These are phyloP conservation scores for Fusarium ramigenum DNA, from an alignment of 2,329 filamentous ascomycete genomes.

Conservation along the genomic window DNA sequence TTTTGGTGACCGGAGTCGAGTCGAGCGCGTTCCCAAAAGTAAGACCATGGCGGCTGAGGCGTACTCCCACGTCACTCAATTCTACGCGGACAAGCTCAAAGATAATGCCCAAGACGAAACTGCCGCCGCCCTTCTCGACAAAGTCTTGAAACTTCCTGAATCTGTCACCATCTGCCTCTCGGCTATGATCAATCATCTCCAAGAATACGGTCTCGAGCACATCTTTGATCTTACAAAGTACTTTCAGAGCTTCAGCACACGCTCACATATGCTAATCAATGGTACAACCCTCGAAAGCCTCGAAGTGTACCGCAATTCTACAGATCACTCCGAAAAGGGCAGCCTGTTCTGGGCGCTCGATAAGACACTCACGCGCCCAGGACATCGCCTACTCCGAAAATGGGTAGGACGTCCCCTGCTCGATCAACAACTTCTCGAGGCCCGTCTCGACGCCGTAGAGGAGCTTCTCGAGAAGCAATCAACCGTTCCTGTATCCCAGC, in stretches of 20 bases:
- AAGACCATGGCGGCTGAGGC: constrained; percentile 87
- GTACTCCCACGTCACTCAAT: constrained; percentile 88
- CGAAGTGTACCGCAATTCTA: constrained; percentile 95
- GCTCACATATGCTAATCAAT: constrained; percentile 95
- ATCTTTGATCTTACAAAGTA: constrained; percentile 97
- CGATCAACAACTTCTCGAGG: constrained; percentile 77
- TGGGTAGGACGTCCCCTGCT: constrained; percentile 94
- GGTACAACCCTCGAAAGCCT: constrained; percentile 94
- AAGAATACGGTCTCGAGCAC: constrained; percentile 92
- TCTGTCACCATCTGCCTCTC: constrained; percentile 91
- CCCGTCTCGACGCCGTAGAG: constrained; percentile 84
- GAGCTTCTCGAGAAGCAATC: constrained; percentile 79
- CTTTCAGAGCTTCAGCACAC: constrained; percentile 93
- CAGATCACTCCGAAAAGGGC: constrained; percentile 83
- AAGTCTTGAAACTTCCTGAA: constrained; percentile 85
- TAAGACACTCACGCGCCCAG: constrained; percentile 89
- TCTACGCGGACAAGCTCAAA: constrained; percentile 89
- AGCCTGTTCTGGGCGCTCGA: constrained; percentile 97
- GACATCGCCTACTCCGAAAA: constrained; percentile 86
- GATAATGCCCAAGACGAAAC: constrained; percentile 63
- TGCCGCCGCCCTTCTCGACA: constrained; percentile 77
- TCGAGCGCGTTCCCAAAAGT: constrained; percentile 79
- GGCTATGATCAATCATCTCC: constrained; percentile 93
- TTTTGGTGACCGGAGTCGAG: constrained; percentile 87
- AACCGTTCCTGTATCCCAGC: constrained; percentile 73